Percentiles rank a stretch among this genome's conserved stretches.
phyloP scores from a whole-genome alignment of 2,329 filamentous ascomycete genomes.

The Scedosporium dehoogii region DNA sequence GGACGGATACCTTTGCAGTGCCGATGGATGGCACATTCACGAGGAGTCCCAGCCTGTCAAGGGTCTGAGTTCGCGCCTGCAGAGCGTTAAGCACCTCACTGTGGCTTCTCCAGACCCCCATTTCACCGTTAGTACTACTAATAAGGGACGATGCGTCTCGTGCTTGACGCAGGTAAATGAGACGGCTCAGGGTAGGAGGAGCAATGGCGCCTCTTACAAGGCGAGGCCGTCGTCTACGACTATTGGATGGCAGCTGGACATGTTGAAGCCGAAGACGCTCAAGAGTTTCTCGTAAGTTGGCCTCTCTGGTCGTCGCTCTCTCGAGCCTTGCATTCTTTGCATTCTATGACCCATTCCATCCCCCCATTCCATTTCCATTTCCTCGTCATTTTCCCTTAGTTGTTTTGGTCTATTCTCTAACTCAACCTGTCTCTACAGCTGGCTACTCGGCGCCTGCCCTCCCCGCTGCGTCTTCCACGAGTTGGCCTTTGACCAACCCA shows the following conservation, averaged over 20 bases:
- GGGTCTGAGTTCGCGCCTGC: neutral
- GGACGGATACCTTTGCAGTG: neutral
- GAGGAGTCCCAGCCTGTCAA: neutral
- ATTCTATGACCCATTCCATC: neutral
- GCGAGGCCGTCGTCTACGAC: neutral
- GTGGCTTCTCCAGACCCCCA: neutral
- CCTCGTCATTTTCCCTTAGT: neutral
- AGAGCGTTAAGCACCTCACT: neutral
- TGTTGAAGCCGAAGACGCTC: neutral
- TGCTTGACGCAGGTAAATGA: neutral
- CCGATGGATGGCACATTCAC: neutral
- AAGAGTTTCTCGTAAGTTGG: slow-evolving; percentile 4
- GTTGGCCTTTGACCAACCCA: neutral
- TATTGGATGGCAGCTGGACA: neutral
- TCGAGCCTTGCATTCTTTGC: neutral
- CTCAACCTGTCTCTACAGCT: neutral
- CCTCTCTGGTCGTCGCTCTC: neutral
- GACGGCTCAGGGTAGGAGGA: neutral
- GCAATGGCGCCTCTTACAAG: neutral
- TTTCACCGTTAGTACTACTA: neutral
- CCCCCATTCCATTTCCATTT: neutral
- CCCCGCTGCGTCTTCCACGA: neutral
- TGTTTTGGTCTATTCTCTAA: neutral
- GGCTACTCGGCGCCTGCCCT: neutral
- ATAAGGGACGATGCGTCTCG: neutral